A percentile compares a stretch with the other conserved stretches of the same genome.
phyloP scores from a whole-genome alignment of 2,329 filamentous ascomycete genomes.

The Arthrobotrys musiformis region DNA sequence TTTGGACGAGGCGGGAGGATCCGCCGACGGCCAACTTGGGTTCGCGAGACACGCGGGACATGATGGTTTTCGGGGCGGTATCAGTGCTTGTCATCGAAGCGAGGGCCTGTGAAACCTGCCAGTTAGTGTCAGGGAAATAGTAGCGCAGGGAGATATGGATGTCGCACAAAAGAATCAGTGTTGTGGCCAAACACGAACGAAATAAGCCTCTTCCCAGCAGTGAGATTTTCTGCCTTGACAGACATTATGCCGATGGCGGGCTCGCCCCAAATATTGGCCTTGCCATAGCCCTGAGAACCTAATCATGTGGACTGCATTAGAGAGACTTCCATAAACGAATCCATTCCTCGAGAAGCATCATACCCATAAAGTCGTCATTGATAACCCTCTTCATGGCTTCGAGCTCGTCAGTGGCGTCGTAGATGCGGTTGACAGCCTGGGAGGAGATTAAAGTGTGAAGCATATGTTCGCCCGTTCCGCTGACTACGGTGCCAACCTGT shows the following conservation, averaged over 20 bases:
- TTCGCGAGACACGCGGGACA: slow-evolving; percentile 74
- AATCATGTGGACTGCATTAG: background rate
- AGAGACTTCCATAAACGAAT: too few relatives aligned
- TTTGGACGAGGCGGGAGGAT: slow-evolving; percentile 34
- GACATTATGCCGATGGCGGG: slow-evolving; percentile 90
- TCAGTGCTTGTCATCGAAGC: slow-evolving; percentile 89
- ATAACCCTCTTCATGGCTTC: slow-evolving; percentile 82
- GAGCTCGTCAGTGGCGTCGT: slow-evolving; percentile 76
- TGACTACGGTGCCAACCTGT: slow-evolving; percentile 66
- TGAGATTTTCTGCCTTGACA: slow-evolving; percentile 78
- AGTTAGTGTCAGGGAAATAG: background rate
- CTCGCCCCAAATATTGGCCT: slow-evolving; percentile 75
- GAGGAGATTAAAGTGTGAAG: slow-evolving; percentile 88
- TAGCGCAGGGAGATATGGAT: background rate
- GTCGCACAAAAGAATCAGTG: slow-evolving; percentile 78
- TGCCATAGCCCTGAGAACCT: slow-evolving; percentile 72
- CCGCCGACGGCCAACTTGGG: slow-evolving; percentile 59
- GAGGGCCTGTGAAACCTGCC: slow-evolving; percentile 72
- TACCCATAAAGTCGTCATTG: slow-evolving; percentile 86
- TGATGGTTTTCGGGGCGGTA: slow-evolving; percentile 78
- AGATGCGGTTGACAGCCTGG: slow-evolving; percentile 85
- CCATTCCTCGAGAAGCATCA: too few relatives aligned
- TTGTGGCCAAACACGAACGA: slow-evolving; percentile 96
- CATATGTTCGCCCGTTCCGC: slow-evolving; percentile 96
- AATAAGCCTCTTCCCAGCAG: slow-evolving; percentile 69